phyloP scores from a whole-genome alignment of 768 basidiomycete genomes.

The Calocera cornea region DNA sequence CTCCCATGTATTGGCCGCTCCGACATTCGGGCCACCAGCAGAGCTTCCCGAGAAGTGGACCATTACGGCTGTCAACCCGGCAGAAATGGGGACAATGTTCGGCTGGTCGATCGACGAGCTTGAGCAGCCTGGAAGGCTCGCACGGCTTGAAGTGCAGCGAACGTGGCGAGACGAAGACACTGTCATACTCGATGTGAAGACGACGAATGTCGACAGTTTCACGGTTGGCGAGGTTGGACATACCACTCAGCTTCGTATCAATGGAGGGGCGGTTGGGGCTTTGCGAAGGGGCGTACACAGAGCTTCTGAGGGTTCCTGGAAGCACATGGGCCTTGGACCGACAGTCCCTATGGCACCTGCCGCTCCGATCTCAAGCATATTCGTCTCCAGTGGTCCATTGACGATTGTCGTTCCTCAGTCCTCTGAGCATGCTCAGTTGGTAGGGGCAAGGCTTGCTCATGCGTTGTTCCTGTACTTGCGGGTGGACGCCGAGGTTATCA shows the following conservation, averaged over 20 bases:
- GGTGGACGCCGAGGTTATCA: constrained; percentile 50
- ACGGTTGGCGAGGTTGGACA: background rate
- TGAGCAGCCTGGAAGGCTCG: constrained; percentile 54
- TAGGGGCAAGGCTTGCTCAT: constrained; percentile 55
- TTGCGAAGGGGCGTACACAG: background rate
- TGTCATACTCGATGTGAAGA: background rate
- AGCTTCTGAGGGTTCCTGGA: background rate
- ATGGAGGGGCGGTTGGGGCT: no score
- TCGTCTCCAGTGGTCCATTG: constrained; percentile 42
- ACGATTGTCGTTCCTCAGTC: constrained; percentile 40
- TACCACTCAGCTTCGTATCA: no score
- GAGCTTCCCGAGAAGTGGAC: constrained; percentile 36
- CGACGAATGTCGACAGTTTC: background rate
- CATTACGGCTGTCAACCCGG: constrained; percentile 55
- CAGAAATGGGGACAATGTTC: constrained; percentile 53
- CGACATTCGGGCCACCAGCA: constrained; percentile 10
- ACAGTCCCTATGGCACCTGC: constrained; percentile 20
- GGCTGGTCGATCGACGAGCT: constrained; percentile 55
- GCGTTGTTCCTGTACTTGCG: constrained; percentile 53
- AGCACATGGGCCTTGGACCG: background rate
- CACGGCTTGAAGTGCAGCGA: background rate
- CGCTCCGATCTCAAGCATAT: constrained; percentile 53
- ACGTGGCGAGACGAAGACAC: background rate
- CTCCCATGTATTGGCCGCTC: constrained; percentile 20
- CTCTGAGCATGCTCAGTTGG: constrained; percentile 30